These are phyloP conservation scores for Syzygium oleosum DNA, from an alignment of 345 rosid species.

Conservation along the genomic window DNA sequence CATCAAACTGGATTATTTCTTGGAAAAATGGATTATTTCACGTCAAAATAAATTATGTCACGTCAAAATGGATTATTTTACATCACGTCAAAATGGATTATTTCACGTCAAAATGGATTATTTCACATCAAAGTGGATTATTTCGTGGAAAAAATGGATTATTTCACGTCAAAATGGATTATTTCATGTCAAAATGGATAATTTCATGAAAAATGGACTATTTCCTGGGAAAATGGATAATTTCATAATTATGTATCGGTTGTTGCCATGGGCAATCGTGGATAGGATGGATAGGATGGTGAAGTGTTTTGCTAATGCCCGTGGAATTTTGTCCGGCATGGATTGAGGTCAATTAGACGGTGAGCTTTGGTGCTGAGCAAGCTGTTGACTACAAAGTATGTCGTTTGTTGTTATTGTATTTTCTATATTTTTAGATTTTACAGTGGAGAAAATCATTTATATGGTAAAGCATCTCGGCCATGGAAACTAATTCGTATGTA, in stretches of 20 bases:
- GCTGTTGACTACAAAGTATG: slow-evolving; percentile 86
- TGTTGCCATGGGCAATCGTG: background rate
- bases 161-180: too few species aligned
- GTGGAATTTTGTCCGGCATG: background rate
- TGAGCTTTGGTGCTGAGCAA: slow-evolving; percentile 56
- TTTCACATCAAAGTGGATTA: too few species aligned
- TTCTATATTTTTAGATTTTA: background rate
- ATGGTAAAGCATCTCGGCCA: background rate
- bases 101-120: too few species aligned
- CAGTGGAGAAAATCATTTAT: background rate
- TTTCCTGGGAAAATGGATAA: too few species aligned
- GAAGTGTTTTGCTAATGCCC: background rate
- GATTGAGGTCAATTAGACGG: background rate
- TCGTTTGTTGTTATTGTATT: background rate
- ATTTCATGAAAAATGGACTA: too few species aligned
- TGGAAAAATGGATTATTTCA: too few species aligned
- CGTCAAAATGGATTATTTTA: too few species aligned
- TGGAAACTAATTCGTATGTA: background rate
- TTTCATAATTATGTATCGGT: background rate
- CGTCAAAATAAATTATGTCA: too few species aligned
- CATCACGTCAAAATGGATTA: too few species aligned
- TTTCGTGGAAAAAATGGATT: too few species aligned
- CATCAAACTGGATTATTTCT: too few species aligned
- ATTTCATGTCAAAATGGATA: too few species aligned
- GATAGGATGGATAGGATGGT: background rate